A percentile compares a stretch with the other conserved stretches of the same genome.
Evolutionary conservation across 2,329 filamentous ascomycete species (phyloP).

Genomic region (Monosporascus sp.): DNA sequence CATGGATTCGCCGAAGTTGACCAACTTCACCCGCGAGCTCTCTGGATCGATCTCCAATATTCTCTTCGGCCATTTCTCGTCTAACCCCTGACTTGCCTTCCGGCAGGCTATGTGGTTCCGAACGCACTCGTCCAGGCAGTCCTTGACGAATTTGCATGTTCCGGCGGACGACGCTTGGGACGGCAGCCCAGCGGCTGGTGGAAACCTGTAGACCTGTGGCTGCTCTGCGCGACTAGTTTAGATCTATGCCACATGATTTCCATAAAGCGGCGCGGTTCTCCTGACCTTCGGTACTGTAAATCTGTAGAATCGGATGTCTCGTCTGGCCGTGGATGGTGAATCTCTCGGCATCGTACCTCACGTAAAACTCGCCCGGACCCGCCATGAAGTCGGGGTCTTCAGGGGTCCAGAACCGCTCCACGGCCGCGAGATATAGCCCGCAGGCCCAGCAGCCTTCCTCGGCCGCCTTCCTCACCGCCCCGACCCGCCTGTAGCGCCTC

Average conservation of each 20-base stretch:
- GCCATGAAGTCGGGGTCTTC: background rate
- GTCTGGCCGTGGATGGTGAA: slow-evolving; percentile 1
- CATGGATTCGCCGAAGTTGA: background rate
- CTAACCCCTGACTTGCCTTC: background rate
- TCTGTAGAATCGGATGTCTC: background rate
- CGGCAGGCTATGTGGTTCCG: background rate
- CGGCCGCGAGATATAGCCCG: background rate
- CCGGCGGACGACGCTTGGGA: background rate
- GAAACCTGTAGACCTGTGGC: background rate
- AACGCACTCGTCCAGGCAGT: background rate
- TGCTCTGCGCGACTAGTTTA: background rate
- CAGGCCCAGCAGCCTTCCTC: slow-evolving; percentile 1
- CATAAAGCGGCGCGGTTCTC: no score
- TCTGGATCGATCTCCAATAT: slow-evolving; percentile 1
- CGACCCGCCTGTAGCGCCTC: background rate
- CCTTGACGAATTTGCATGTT: slow-evolving; percentile 1
- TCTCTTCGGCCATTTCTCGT: background rate
- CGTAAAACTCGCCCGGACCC: background rate
- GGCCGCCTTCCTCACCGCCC: background rate
- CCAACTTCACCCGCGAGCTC: background rate
- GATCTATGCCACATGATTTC: background rate
- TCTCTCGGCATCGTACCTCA: slow-evolving; percentile 1
- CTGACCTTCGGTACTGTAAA: background rate
- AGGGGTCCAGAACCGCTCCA: background rate
- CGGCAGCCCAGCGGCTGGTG: background rate